phyloP scores from a whole-genome alignment of 73 alveolate species.

The Blepharisma japonicum region DNA sequence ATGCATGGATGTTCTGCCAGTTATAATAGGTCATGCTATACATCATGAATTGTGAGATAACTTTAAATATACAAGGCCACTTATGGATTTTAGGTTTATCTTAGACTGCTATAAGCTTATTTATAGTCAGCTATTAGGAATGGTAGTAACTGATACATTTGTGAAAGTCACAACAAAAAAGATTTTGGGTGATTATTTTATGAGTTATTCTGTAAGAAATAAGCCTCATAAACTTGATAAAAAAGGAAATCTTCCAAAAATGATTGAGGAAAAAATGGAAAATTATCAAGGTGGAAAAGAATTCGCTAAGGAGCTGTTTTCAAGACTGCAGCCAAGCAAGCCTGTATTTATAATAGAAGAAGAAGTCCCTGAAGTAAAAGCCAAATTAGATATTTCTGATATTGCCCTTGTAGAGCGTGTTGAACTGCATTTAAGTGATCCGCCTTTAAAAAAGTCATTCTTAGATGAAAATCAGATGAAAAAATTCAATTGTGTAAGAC shows the following conservation, averaged over 20 bases:
- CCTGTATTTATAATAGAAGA: background rate
- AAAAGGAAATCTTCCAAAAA: background rate
- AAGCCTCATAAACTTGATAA: background rate
- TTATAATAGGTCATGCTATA: background rate
- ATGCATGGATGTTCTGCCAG: constrained; percentile 1
- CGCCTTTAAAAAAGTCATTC: constrained; percentile 8
- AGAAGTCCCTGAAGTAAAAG: background rate
- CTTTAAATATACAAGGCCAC: background rate
- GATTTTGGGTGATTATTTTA: constrained; percentile 7
- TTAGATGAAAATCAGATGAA: background rate
- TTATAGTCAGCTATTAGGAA: background rate
- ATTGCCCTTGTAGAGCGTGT: background rate
- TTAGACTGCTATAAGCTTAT: constrained; percentile 15
- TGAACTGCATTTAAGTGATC: constrained; percentile 12
- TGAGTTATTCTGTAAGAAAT: background rate
- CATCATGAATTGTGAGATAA: constrained; percentile 17
- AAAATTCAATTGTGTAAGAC: constrained; percentile 23
- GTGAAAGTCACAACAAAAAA: constrained; percentile 9
- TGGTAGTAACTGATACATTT: background rate
- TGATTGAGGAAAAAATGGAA: constrained; percentile 21
- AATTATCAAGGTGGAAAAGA: constrained; percentile 12
- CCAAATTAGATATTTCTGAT: background rate
- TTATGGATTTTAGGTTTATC: background rate
- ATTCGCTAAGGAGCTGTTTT: constrained; percentile 2
- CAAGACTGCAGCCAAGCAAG: background rate